Conservation (phyloP, 495 filamentous ascomycete species). For the Penicillium salamii region DNA sequence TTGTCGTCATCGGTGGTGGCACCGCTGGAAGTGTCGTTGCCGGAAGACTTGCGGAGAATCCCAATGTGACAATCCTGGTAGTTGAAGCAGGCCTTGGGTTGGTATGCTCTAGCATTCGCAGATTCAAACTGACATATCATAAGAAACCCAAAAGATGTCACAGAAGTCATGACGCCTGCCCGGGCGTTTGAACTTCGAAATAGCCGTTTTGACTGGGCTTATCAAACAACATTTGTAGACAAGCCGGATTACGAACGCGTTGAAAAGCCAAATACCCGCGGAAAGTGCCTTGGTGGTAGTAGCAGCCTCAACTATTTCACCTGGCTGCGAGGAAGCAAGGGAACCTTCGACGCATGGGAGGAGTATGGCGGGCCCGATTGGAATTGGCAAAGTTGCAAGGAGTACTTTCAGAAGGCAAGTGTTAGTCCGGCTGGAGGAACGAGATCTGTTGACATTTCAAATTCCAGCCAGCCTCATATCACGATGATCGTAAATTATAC, state of each 20-base stretch:
- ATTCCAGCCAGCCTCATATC: slow-evolving; percentile 39
- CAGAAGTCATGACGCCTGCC: slow-evolving; percentile 35
- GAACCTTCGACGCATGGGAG: slow-evolving; percentile 53
- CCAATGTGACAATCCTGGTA: background rate
- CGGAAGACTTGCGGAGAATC: background rate
- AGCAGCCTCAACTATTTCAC: slow-evolving; percentile 47
- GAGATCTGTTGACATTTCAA: background rate
- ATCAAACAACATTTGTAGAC: slow-evolving; percentile 55
- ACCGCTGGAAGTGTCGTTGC: background rate
- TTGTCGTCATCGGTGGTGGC: background rate
- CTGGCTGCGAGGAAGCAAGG: slow-evolving; percentile 44
- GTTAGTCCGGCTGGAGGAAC: background rate
- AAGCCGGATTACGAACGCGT: slow-evolving; percentile 52
- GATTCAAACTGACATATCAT: background rate
- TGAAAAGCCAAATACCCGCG: slow-evolving; percentile 53
- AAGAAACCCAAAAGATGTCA: slow-evolving; percentile 27
- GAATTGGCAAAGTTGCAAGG: slow-evolving; percentile 44
- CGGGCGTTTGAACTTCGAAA: slow-evolving; percentile 28
- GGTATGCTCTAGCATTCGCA: background rate
- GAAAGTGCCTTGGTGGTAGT: slow-evolving; percentile 47
- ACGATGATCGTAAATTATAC: slow-evolving; percentile 37
- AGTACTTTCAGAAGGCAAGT: slow-evolving; percentile 42
- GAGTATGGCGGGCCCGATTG: slow-evolving; percentile 47
- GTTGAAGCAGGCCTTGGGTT: background rate
- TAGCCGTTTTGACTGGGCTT: slow-evolving; percentile 48